A percentile compares a stretch with the other conserved stretches of the same genome.
Evolutionary conservation across 106 monocot genomes (phyloP).

Genomic region (Dendrobium officinale): DNA sequence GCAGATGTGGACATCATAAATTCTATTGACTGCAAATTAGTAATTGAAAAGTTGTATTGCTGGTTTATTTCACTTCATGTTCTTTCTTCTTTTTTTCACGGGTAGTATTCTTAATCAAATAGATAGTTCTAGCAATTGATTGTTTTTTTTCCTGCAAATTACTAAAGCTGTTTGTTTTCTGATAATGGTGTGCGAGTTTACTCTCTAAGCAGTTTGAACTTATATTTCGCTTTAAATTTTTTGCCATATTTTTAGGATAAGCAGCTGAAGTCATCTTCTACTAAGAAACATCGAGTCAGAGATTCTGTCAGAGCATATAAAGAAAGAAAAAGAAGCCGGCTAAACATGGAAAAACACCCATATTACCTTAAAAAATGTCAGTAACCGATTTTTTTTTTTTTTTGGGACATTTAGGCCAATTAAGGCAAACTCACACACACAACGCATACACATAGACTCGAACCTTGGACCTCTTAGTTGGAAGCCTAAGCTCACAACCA

Average conservation of each 20-base stretch:
- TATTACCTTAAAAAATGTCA: constrained; percentile 98
- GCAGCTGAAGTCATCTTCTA: constrained; percentile 54
- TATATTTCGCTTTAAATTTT: not conserved
- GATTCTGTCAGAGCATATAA: constrained; percentile 73
- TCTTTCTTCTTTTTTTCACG: not conserved
- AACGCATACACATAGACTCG: too few species aligned
- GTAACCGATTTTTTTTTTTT: too few species aligned
- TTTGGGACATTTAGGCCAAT: too few species aligned
- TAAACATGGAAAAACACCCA: constrained; percentile 77
- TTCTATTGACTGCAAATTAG: too few species aligned
- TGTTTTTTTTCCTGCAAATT: constrained; percentile 2
- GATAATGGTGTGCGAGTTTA: not conserved
- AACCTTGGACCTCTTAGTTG: too few species aligned
- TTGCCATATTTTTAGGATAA: constrained; percentile 51
- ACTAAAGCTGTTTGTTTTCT: not conserved
- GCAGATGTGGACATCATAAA: too few species aligned
- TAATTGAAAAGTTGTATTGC: too few species aligned
- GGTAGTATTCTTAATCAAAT: too few species aligned
- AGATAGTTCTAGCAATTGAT: not conserved
- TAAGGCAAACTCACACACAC: too few species aligned
- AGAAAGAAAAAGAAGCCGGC: constrained; percentile 89
- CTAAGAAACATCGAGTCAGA: constrained; percentile 48
- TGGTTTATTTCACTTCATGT: not conserved
- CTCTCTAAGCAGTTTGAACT: not conserved
- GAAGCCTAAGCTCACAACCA: too few species aligned